A percentile compares a stretch with the other conserved stretches of the same genome.
These are phyloP conservation scores for Chlamydomonas sphaeroides DNA, from an alignment of 139 green algal species.

Conservation along the genomic window DNA sequence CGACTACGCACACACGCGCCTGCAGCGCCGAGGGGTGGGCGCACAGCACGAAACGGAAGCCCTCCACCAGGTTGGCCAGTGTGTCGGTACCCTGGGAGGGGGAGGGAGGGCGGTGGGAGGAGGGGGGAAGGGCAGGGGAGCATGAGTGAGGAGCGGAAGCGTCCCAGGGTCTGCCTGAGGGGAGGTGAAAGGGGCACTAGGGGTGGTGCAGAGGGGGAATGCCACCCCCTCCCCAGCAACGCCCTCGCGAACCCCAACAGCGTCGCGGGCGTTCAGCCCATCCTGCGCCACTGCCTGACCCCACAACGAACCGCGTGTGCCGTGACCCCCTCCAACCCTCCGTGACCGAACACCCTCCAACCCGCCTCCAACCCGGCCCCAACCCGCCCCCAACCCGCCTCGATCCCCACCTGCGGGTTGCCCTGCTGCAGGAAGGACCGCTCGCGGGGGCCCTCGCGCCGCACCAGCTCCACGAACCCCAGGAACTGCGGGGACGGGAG, in stretches of 20 bases:
- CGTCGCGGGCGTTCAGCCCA: no score
- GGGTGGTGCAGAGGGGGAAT: no score
- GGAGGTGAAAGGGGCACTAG: no score
- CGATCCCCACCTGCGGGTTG: constrained; percentile 37
- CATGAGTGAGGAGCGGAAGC: not conserved
- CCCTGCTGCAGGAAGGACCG: constrained; percentile 61
- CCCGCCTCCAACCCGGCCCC: no score
- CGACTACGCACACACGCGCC: constrained; percentile 1
- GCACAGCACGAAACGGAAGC: constrained; percentile 68
- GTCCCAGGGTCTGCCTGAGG: no score
- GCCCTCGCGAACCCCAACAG: no score
- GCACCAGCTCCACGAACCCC: constrained; percentile 77
- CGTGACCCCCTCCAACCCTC: not conserved
- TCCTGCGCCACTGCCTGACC: no score
- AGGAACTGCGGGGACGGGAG: no score
- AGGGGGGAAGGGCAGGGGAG: not conserved
- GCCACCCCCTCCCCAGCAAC: no score
- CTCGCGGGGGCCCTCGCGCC: constrained; percentile 73
- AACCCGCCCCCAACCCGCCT: not conserved
- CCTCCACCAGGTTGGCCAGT: constrained; percentile 73
- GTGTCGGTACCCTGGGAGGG: constrained; percentile 55
- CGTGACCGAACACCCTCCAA: no score
- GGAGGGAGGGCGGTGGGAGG: constrained; percentile 21
- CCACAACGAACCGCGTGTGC: no score
- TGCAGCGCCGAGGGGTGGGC: constrained; percentile 56